A percentile compares a stretch with the other conserved stretches of the same genome.
phyloP scores from a whole-genome alignment of 2,329 filamentous ascomycete species.

The Endoconidiophora laricicola region DNA sequence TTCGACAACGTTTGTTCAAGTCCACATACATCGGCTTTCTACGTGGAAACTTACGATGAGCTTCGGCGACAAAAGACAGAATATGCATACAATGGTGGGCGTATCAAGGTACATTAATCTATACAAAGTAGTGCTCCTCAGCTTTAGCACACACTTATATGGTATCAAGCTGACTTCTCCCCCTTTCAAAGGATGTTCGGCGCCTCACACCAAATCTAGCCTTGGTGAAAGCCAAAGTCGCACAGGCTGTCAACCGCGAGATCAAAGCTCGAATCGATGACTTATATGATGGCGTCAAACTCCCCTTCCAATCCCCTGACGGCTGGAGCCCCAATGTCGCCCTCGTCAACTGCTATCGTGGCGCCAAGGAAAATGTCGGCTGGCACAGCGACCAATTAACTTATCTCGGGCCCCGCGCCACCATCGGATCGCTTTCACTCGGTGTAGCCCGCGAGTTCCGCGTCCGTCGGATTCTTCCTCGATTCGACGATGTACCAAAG shows the following conservation, averaged over 20 bases:
- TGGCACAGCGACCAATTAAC: slow-evolving; percentile 89
- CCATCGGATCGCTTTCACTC: slow-evolving; percentile 80
- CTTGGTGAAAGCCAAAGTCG: slow-evolving; percentile 51
- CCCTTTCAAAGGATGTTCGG: slow-evolving; percentile 45
- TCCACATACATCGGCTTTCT: slow-evolving; percentile 72
- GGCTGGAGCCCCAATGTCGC: slow-evolving; percentile 76
- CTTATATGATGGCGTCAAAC: slow-evolving; percentile 41
- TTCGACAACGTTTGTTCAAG: slow-evolving; percentile 78
- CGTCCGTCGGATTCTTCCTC: slow-evolving; percentile 56
- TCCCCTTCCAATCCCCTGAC: slow-evolving; percentile 57
- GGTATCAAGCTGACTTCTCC: no score
- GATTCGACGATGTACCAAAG: slow-evolving; percentile 19
- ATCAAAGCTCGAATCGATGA: slow-evolving; percentile 50
- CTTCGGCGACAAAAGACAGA: slow-evolving; percentile 53
- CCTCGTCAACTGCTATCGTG: slow-evolving; percentile 88
- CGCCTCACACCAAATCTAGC: slow-evolving; percentile 59
- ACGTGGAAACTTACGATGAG: slow-evolving; percentile 59
- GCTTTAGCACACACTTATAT: background rate
- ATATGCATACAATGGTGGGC: slow-evolving; percentile 72
- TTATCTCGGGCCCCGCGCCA: slow-evolving; percentile 72
- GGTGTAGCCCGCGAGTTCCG: slow-evolving; percentile 91
- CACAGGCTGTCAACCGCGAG: slow-evolving; percentile 59
- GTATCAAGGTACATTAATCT: slow-evolving; percentile 34
- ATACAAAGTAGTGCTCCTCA: background rate
- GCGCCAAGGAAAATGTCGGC: slow-evolving; percentile 66